Conservation (phyloP, 208 protist genomes). For the Crithidia mellificae region DNA sequence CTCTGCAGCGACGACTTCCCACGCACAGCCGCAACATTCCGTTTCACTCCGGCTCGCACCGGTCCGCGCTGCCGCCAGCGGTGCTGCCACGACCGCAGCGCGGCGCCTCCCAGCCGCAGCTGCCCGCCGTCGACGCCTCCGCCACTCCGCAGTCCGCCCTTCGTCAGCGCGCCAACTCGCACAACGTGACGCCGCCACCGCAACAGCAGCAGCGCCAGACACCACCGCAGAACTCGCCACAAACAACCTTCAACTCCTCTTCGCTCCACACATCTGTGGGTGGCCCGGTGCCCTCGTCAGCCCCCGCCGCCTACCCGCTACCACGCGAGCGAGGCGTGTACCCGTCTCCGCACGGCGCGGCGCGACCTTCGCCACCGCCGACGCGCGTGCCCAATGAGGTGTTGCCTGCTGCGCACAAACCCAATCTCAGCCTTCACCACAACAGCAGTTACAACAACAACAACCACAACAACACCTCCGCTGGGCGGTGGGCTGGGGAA, state of each 20-base stretch:
- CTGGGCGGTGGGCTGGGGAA: background rate
- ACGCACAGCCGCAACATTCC: constrained; percentile 21
- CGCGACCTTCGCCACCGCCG: constrained; percentile 3
- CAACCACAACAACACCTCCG: background rate
- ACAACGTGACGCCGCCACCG: background rate
- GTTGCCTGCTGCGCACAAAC: too few species aligned
- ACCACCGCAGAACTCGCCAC: background rate
- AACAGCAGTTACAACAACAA: background rate
- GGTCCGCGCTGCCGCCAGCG: background rate
- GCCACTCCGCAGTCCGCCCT: background rate
- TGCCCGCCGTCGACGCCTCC: background rate
- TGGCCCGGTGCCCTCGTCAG: background rate
- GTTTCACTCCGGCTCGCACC: constrained; percentile 7
- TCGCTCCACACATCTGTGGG: background rate
- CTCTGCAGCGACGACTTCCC: background rate
- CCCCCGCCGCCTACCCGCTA: constrained; percentile 4
- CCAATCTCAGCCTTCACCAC: too few species aligned
- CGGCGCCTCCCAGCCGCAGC: constrained; percentile 14
- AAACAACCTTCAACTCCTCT: constrained; percentile 11
- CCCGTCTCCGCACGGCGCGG: constrained; percentile 3
- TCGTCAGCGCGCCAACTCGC: constrained; percentile 7
- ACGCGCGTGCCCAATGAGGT: background rate
- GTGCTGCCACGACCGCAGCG: constrained; percentile 13
- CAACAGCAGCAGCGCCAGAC: constrained; percentile 8
- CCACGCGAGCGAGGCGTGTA: constrained; percentile 19